Percentiles rank a stretch among this genome's conserved stretches.
These are phyloP conservation scores for Themeda triandra DNA, from an alignment of 176 grass and related monocot species.

Conservation along the genomic window DNA sequence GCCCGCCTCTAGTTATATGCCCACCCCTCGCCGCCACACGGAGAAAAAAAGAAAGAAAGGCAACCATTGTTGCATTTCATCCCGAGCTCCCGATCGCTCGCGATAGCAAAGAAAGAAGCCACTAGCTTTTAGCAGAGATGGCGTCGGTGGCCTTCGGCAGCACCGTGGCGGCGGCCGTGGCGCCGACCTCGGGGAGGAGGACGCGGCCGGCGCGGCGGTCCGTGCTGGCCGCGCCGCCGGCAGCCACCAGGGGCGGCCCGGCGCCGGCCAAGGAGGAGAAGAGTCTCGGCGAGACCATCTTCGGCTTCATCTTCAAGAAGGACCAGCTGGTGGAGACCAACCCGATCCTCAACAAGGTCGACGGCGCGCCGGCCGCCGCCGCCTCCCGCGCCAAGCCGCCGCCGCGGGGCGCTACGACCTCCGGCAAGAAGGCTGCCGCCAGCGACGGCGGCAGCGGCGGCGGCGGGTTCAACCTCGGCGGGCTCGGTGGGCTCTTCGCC, in stretches of 20 bases:
- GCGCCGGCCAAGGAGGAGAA: conserved; percentile 56
- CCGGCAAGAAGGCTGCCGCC: conserved; percentile 31
- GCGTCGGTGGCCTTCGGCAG: conserved; percentile 47
- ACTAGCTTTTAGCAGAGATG: conserved; percentile 9
- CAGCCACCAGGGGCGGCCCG: conserved; percentile 18
- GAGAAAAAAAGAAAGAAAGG: background rate
- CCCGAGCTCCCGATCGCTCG: background rate
- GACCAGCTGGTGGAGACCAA: conserved; percentile 72
- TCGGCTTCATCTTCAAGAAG: conserved; percentile 46
- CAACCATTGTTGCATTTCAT: background rate
- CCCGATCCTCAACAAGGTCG: conserved; percentile 63
- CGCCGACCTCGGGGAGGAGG: conserved; percentile 17
- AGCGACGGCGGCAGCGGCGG: conserved; percentile 14
- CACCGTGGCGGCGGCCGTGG: conserved; percentile 36
- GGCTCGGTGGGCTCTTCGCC: conserved; percentile 48
- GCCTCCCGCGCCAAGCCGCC: conserved; percentile 3
- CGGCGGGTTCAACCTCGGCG: conserved; percentile 43
- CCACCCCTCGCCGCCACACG: background rate
- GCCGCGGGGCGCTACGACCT: background rate
- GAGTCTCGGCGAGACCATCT: conserved; percentile 39
- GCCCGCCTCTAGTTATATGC: background rate
- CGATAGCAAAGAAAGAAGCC: background rate
- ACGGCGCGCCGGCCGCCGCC: background rate
- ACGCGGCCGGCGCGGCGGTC: background rate
- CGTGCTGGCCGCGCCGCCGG: conserved; percentile 1